These are phyloP conservation scores for Eucommia ulmoides DNA, from an alignment of 257 asterid species.

Conservation along the genomic window DNA sequence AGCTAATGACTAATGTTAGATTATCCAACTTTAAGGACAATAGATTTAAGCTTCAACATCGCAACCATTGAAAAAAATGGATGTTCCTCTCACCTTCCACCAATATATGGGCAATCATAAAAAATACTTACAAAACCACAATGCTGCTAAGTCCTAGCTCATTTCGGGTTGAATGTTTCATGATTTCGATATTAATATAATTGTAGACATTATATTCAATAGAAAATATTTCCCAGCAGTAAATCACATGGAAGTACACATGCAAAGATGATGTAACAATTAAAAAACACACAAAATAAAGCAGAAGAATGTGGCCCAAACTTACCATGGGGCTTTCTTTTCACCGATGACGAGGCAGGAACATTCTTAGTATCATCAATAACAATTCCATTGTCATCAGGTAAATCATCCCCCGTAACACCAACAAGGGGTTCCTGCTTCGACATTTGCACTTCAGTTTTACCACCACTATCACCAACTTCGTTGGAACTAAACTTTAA, in stretches of 20 bases:
- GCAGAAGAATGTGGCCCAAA: constrained; percentile 1
- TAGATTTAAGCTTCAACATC: too few relatives aligned
- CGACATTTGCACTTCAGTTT: constrained; percentile 16
- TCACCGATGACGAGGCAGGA: constrained; percentile 23
- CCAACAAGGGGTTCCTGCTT: constrained; percentile 43
- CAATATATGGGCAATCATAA: too few relatives aligned
- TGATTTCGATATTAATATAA: too few relatives aligned
- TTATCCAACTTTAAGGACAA: too few relatives aligned
- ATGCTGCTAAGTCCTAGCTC: too few relatives aligned
- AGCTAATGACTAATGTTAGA: too few relatives aligned
- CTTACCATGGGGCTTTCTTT: constrained; percentile 67
- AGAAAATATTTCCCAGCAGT: neutral
- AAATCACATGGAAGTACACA: neutral
- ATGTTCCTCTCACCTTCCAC: too few relatives aligned
- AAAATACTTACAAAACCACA: too few relatives aligned
- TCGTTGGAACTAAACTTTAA: constrained; percentile 22
- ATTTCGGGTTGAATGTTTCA: too few relatives aligned
- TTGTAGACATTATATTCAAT: too few relatives aligned
- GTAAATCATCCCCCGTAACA: constrained; percentile 41
- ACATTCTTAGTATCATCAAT: constrained; percentile 24
- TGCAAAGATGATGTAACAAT: constrained; percentile 2
- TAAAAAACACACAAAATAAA: neutral
- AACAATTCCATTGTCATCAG: constrained; percentile 17
- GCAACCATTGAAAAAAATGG: too few relatives aligned
- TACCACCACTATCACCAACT: constrained; percentile 17